These are phyloP conservation scores for Phytophthora pinifolia DNA, from an alignment of 352 stramenopile species.

Conservation along the genomic window DNA sequence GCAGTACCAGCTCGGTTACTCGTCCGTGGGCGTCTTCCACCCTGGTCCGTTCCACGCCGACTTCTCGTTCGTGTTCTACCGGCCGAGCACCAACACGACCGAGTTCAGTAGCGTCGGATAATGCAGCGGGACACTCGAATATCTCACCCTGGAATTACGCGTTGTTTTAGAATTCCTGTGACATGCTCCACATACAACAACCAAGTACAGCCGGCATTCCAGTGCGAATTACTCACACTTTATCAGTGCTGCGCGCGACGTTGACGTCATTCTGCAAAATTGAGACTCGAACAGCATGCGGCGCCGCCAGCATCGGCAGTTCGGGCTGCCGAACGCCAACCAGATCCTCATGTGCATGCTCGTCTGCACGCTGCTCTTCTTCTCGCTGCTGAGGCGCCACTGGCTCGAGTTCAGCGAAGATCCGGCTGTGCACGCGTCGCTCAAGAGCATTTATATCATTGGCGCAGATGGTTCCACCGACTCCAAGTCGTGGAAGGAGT, in stretches of 20 bases:
- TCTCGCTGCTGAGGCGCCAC: conserved; percentile 56
- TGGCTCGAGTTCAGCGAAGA: conserved; percentile 61
- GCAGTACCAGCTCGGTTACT: conserved; percentile 84
- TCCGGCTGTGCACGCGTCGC: conserved; percentile 50
- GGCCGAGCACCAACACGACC: conserved; percentile 77
- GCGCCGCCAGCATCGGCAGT: conserved; percentile 60
- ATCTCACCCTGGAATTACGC: conserved; percentile 13
- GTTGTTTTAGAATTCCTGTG: conserved; percentile 16
- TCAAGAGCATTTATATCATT: conserved; percentile 51
- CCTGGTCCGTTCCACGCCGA: conserved; percentile 82
- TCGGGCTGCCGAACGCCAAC: conserved; percentile 83
- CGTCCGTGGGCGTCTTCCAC: conserved; percentile 79
- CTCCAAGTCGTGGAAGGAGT: conserved; percentile 51
- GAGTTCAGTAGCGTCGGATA: conserved; percentile 86
- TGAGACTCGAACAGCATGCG: conserved; percentile 29
- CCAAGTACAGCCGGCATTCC: conserved; percentile 3
- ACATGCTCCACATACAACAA: conserved; percentile 18
- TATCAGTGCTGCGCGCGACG: too few species aligned
- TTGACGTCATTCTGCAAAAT: conserved; percentile 18
- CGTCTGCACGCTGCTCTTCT: conserved; percentile 56
- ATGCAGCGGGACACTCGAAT: neutral
- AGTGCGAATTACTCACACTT: conserved; percentile 4
- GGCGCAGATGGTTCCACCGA: conserved; percentile 31
- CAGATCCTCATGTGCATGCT: conserved; percentile 73
- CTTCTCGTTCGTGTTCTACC: conserved; percentile 87